phyloP scores from a whole-genome alignment of 208 protist species.

The Leptomonas seymouri region DNA sequence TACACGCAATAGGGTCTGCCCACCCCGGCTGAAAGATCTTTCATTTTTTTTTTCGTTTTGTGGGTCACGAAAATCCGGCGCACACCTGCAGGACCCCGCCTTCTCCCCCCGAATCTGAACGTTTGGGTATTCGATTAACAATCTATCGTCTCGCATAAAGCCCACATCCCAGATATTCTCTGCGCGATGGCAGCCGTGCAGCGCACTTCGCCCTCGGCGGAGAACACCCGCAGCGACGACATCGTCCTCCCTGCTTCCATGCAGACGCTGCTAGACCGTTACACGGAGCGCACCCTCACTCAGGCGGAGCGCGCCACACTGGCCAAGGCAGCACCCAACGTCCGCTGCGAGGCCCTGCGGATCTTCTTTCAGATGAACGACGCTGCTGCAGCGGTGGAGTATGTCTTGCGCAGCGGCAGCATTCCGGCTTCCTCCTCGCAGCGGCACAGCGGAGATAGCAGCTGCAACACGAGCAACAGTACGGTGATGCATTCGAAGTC shows the following conservation, averaged over 20 bases:
- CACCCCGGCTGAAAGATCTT: too few relatives aligned
- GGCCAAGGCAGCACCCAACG: conserved; percentile 30
- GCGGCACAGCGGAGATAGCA: conserved; percentile 3
- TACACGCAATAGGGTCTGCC: too few relatives aligned
- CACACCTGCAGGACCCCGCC: too few relatives aligned
- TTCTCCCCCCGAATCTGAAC: too few relatives aligned
- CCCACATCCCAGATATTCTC: too few relatives aligned
- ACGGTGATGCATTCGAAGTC: neutral
- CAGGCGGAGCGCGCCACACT: conserved; percentile 36
- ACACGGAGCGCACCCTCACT: conserved; percentile 39
- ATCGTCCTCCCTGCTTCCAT: conserved; percentile 58
- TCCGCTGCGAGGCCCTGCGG: conserved; percentile 61
- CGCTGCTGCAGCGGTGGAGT: conserved; percentile 43
- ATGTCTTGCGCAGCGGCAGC: conserved; percentile 35
- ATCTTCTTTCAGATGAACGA: conserved; percentile 62
- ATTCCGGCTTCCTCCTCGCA: conserved; percentile 9
- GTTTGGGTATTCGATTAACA: too few relatives aligned
- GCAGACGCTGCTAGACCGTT: conserved; percentile 53
- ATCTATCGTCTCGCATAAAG: too few relatives aligned
- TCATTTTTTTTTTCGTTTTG: too few relatives aligned
- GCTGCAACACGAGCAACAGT: neutral
- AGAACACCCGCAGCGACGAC: neutral
- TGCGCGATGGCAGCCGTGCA: conserved; percentile 1
- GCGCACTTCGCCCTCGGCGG: conserved; percentile 2
- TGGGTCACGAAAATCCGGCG: too few relatives aligned